Evolutionary conservation across 139 green algal species (phyloP), one percentile per base, ranked within the genome.

Genomic region (Chlamydomonas asymmetrica): DNA sequence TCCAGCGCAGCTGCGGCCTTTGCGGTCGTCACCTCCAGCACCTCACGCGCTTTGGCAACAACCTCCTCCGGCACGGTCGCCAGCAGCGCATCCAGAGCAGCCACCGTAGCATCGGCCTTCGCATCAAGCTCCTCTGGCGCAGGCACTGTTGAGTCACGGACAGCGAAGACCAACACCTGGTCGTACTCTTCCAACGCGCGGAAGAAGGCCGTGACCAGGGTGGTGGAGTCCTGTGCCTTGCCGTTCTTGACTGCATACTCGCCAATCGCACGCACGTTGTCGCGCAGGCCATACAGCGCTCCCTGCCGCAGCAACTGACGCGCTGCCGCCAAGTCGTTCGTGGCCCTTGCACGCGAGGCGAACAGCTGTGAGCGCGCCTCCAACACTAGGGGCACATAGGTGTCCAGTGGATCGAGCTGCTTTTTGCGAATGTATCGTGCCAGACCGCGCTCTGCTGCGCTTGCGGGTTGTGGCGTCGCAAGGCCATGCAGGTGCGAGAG

Each of bases 381-480:
- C 66, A 90, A 72, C 27, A 90, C 74, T 32, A 83, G 64, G 25
- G 86, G 86, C 0, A 91, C 71, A 31, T 91, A 91, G 0, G 72
- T 87, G 31, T 88, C 80, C 9, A 91, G 74, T 7, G 80, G 76
- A 38, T 89, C 84, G 40, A 85, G 60, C 38, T 78, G 48, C 60
- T 68, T 67, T 3, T 32, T 18, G 2, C 70, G 70, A 35, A 76
- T 65, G 57, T 76, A 76, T 20, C 70, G 57, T 27, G 57, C 40
- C 5, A 75, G n/a, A 18, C 69, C 67, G 32, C 48, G 52, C 18
- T 27, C 66, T 41, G 32, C 37, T 16, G 67, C 69, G 23, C 57
- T 54, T 20, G 56, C 38, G 27, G 69, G 52, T 35, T 6, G 43
- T 10, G 38, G 37, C 18, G 31, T 57, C 3, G 16, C 48, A 3